A percentile compares a stretch with the other conserved stretches of the same genome.
Conservation (phyloP, 208 protist genomes). For the Trypanosoma vivax region DNA sequence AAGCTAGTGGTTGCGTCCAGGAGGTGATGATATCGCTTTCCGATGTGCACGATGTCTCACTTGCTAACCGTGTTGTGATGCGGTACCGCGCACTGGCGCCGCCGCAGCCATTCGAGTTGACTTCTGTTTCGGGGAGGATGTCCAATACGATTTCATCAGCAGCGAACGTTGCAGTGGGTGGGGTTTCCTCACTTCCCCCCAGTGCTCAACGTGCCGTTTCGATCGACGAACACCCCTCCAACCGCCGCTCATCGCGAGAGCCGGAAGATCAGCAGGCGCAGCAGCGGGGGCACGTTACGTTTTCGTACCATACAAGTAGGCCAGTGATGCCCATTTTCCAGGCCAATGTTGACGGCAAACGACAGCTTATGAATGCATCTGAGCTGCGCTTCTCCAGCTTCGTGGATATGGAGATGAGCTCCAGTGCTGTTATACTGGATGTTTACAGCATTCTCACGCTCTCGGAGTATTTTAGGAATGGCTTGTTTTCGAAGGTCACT, state of each 20-base stretch:
- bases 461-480: slow-evolving; percentile 60
- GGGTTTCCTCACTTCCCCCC: neutral
- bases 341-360: slow-evolving; percentile 35
- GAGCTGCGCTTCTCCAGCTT: slow-evolving; percentile 74
- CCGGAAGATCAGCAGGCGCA: neutral
- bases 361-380: slow-evolving; percentile 49
- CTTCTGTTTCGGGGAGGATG: neutral
- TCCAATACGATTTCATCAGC: neutral
- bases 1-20: slow-evolving; percentile 43
- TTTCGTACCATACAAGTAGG: slow-evolving; percentile 59
- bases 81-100: slow-evolving; percentile 14
- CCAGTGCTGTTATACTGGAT: slow-evolving; percentile 61
- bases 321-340: slow-evolving; percentile 78
- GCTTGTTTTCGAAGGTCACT: slow-evolving; percentile 57
- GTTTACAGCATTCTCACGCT: slow-evolving; percentile 66
- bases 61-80: slow-evolving; percentile 38
- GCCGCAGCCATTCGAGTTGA: neutral
- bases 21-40: slow-evolving; percentile 31
- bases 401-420: slow-evolving; percentile 55
- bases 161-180: neutral
- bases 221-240: no score
- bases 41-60: slow-evolving; percentile 33
- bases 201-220: neutral
- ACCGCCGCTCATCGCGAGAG: neutral
- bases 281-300: slow-evolving; percentile 33